These are phyloP conservation scores for Triticum timopheevii DNA, from an alignment of 176 grass and related monocot genomes.

Conservation along the genomic window DNA sequence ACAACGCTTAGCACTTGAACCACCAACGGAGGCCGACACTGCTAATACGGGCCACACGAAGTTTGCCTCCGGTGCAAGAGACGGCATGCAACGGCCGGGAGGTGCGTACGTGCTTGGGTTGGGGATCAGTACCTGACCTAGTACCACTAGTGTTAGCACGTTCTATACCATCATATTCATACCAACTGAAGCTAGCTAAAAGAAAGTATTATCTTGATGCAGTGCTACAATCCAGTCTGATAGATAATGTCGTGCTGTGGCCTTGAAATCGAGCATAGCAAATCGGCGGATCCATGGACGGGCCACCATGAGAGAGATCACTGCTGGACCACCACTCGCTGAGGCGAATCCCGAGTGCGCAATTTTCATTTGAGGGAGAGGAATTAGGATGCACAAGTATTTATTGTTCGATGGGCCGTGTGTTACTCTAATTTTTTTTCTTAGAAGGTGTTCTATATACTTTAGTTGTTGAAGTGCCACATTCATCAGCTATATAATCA, in stretches of 20 bases:
- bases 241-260: background rate
- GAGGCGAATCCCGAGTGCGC: background rate
- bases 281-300: background rate
- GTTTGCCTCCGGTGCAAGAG: background rate
- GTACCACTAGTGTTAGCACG: background rate
- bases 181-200: background rate
- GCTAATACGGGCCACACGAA: background rate
- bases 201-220: background rate
- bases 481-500: background rate
- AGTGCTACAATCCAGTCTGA: background rate
- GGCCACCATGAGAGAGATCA: background rate
- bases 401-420: background rate
- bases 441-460: background rate
- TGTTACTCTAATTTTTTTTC: background rate
- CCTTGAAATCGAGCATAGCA: background rate
- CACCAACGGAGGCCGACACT: background rate
- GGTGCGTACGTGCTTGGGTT: background rate
- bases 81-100: conserved; percentile 11
- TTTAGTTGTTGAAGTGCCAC: background rate
- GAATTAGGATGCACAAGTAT: background rate
- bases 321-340: conserved; percentile 23
- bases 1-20: conserved; percentile 35
- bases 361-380: background rate
- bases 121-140: background rate
- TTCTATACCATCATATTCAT: background rate